Conservation (phyloP, 495 filamentous ascomycete genomes). For the Penicillium paradoxum region DNA sequence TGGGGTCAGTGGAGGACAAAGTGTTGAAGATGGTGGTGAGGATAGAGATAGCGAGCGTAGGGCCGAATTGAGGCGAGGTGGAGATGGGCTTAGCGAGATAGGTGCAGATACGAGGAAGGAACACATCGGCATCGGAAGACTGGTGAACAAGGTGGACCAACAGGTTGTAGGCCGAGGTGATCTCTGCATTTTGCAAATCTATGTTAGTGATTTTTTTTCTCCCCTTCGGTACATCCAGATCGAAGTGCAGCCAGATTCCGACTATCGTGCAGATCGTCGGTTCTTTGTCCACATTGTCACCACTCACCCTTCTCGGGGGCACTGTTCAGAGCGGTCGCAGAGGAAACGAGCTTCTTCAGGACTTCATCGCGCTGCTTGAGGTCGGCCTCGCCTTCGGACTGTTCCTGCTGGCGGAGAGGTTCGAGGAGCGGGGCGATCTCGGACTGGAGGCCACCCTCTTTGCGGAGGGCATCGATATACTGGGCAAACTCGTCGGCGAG, state of each 20-base stretch:
- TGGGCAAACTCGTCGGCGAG: slow-evolving; percentile 83
- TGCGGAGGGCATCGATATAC: slow-evolving; percentile 66
- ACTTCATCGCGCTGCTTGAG: slow-evolving; percentile 73
- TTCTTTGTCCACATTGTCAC: slow-evolving; percentile 8
- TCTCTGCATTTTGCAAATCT: slow-evolving; percentile 51
- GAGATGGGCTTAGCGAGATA: slow-evolving; percentile 82
- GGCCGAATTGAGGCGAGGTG: slow-evolving; percentile 77
- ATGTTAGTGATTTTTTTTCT: slow-evolving; percentile 13
- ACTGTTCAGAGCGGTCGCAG: slow-evolving; percentile 63
- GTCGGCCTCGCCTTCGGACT: slow-evolving; percentile 39
- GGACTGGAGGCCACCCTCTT: slow-evolving; percentile 54
- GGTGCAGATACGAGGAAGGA: slow-evolving; percentile 79
- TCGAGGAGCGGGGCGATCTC: slow-evolving; percentile 70
- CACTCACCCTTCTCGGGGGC: slow-evolving; percentile 79
- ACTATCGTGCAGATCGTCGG: slow-evolving; percentile 12
- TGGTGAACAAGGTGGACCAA: slow-evolving; percentile 88
- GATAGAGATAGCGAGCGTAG: slow-evolving; percentile 76
- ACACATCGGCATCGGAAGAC: slow-evolving; percentile 72
- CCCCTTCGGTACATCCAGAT: not conserved
- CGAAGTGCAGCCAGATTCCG: slow-evolving; percentile 13
- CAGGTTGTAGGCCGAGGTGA: slow-evolving; percentile 91
- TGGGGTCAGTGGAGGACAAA: slow-evolving; percentile 63
- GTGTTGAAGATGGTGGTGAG: slow-evolving; percentile 98
- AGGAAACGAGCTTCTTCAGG: slow-evolving; percentile 79
- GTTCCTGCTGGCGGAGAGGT: slow-evolving; percentile 50